phyloP scores from a whole-genome alignment of 2,329 filamentous ascomycete genomes.

The Aspergillus ochraceus region DNA sequence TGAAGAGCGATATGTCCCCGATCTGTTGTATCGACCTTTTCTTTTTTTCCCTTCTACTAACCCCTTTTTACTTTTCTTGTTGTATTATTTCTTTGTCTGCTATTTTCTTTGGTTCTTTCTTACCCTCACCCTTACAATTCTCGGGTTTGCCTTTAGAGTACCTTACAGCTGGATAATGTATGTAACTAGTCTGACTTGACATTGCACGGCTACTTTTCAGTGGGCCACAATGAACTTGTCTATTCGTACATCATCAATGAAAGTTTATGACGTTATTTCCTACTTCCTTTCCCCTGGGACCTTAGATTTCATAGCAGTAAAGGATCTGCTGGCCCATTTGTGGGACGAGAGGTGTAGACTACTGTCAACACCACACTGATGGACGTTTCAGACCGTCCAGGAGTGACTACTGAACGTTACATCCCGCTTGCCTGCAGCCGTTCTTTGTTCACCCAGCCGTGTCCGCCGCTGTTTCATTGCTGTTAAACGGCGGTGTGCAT shows the following conservation, averaged over 20 bases:
- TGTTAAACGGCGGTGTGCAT: no score
- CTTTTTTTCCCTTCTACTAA: constrained; percentile 4
- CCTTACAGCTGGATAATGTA: constrained; percentile 39
- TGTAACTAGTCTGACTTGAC: constrained; percentile 33
- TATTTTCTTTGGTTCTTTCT: constrained; percentile 16
- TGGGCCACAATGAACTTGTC: constrained; percentile 15
- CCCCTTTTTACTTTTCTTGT: constrained; percentile 22
- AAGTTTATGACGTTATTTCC: background rate
- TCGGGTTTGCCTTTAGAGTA: constrained; percentile 29
- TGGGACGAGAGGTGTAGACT: no score
- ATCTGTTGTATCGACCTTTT: constrained; percentile 15
- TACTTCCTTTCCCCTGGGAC: no score
- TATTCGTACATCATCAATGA: constrained; percentile 4
- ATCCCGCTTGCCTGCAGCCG: no score
- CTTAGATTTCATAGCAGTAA: no score
- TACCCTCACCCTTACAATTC: constrained; percentile 22
- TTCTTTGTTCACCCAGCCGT: no score
- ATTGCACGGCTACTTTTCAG: constrained; percentile 13
- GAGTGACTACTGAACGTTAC: no score
- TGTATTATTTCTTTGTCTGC: constrained; percentile 21
- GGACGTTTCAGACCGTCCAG: no score
- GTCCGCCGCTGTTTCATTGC: no score
- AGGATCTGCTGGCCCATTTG: no score
- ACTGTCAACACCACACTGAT: no score
- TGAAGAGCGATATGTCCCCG: constrained; percentile 26